Percentiles rank a stretch among this genome's conserved stretches.
phyloP scores from a whole-genome alignment of 2,329 filamentous ascomycete genomes.

The Ramichloridium luteum region DNA sequence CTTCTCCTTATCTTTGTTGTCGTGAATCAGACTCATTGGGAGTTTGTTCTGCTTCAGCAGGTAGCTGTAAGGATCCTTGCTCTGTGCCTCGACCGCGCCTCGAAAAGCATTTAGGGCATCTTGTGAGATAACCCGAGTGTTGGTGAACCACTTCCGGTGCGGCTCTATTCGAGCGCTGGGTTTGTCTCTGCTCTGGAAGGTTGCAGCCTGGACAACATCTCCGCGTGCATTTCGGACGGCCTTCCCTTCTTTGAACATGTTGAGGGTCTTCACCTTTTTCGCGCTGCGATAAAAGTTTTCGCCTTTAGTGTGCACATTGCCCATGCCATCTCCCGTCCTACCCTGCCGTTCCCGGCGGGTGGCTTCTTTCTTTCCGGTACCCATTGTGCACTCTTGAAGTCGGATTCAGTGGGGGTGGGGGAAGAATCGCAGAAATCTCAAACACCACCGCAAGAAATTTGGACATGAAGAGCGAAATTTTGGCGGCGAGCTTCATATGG shows the following conservation, averaged over 20 bases:
- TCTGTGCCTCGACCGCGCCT: constrained; percentile 81
- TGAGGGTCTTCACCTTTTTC: constrained; percentile 80
- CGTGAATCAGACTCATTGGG: constrained; percentile 84
- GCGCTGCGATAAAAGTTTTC: constrained; percentile 91
- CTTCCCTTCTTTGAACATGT: constrained; percentile 82
- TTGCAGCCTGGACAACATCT: constrained; percentile 71
- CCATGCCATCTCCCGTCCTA: constrained; percentile 74
- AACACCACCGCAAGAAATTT: constrained; percentile 1
- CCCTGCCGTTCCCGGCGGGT: constrained; percentile 73
- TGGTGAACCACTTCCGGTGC: constrained; percentile 95
- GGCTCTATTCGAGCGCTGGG: constrained; percentile 84
- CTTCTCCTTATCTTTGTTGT: constrained; percentile 49
- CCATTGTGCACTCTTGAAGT: constrained; percentile 45
- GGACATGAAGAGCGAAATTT: constrained; percentile 1
- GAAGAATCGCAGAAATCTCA: constrained; percentile 1
- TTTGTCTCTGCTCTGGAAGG: constrained; percentile 69
- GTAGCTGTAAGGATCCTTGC: constrained; percentile 81
- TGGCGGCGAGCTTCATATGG: neutral
- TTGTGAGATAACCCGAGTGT: constrained; percentile 81
- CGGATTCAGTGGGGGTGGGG: neutral
- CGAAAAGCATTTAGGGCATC: constrained; percentile 79
- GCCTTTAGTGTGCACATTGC: constrained; percentile 84
- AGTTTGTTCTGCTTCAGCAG: constrained; percentile 96
- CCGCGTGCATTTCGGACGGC: constrained; percentile 70
- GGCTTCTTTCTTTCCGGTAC: constrained; percentile 83